Evolutionary conservation across 1,284 basidiomycete species (phyloP).

Genomic region (Singerocomus inundabilis): DNA sequence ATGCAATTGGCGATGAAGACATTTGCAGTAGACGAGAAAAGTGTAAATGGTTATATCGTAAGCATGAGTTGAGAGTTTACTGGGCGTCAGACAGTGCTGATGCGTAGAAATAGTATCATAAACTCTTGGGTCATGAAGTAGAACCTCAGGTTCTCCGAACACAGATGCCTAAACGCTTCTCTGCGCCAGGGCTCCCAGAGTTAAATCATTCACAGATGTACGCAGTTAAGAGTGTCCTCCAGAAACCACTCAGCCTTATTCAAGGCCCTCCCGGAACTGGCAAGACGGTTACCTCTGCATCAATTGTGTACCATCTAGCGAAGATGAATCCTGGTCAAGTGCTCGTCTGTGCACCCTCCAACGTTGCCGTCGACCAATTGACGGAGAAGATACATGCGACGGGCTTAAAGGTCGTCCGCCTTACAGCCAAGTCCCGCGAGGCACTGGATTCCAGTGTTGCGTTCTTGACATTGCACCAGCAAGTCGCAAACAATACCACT

Average conservation of each 20-base stretch:
- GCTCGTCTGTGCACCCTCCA: slow-evolving; percentile 97
- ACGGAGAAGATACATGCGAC: slow-evolving; percentile 98
- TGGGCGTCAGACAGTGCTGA: slow-evolving; percentile 10
- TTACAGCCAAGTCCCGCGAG: slow-evolving; percentile 97
- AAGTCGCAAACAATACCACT: slow-evolving; percentile 94
- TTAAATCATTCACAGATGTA: slow-evolving; percentile 99
- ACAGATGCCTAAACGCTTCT: slow-evolving; percentile 97
- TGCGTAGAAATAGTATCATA: slow-evolving; percentile 75
- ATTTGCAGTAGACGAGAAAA: slow-evolving; percentile 98
- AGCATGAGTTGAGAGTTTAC: slow-evolving; percentile 4
- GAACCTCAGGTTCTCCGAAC: slow-evolving; percentile 87
- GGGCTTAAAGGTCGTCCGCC: slow-evolving; percentile 94
- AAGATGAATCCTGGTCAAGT: slow-evolving; percentile 99
- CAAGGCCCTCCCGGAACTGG: slow-evolving; percentile 99
- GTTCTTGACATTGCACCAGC: slow-evolving; percentile 95
- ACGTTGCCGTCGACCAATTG: slow-evolving; percentile 98
- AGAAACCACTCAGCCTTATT: slow-evolving; percentile 97
- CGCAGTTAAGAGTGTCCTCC: slow-evolving; percentile 97
- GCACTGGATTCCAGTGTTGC: slow-evolving; percentile 92
- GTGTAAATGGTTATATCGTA: slow-evolving; percentile 97
- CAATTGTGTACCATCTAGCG: slow-evolving; percentile 97
- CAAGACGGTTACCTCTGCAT: slow-evolving; percentile 99
- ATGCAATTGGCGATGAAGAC: slow-evolving; percentile 99
- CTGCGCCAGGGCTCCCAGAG: slow-evolving; percentile 95
- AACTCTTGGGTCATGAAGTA: slow-evolving; percentile 94